Base-by-base conservation (phyloP, 495 filamentous ascomycete species). In the Amphirosellinia nigrospora region DNA sequence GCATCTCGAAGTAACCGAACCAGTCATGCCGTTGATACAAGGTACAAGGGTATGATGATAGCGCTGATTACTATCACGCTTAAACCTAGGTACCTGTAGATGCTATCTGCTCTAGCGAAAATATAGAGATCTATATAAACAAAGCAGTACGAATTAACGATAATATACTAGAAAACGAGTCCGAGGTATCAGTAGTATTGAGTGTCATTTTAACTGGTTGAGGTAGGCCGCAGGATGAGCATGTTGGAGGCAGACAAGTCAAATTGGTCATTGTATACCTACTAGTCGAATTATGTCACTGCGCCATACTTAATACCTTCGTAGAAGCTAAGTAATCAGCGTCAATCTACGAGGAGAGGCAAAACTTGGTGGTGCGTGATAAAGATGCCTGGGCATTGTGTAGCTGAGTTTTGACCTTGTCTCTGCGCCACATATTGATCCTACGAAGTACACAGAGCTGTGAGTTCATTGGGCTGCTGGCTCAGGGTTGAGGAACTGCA, bases 181-280 rank as follows among this genome's bases (percentile, higher is more conserved):
- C 28, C 16, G 39, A 58, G 2, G 53, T 0, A 45, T 34, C 26
- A 4, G 43, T 6, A 4, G 45, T 43, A 6, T 36, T 21, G 11
- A 67, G 68, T 41, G 80, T 68, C 68, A n/a, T 45, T 34, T 21
- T 28, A 9, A 23, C 63, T 34, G 19, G 4, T 39, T 32, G 63
- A 41, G 11, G 32, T 66, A n/a, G 77, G 68, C 75, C 77, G 79
- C 2, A 82, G 56, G 70, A 78, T 78, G 53, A 81, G 81, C 1
- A 74, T 56, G 23, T 77, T 66, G 0, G 78, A 81, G 8, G 60
- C 21, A 13, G 61, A 43, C 3, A 78, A 26, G 55, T 79, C 65
- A 39, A 80, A 75, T 15, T 68, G 55, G 55, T 74, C 79, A 4
- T 69, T 16, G 46, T 81, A 75, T 21, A 80, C 80, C 30, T 64